Base-by-base conservation (phyloP, 306 rosid genomes). In the Arachis hypogaea region DNA sequence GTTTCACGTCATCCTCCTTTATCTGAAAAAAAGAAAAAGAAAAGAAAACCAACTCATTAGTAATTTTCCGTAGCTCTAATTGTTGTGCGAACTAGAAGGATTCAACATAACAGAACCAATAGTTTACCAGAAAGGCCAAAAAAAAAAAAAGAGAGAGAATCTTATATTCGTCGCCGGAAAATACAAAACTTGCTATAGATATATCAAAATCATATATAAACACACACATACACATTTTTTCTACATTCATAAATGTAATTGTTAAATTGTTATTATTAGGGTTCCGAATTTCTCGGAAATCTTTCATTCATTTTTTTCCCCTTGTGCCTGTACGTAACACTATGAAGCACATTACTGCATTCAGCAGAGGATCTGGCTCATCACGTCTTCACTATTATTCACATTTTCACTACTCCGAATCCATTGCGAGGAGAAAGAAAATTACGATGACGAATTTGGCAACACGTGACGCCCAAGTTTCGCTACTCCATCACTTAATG, bases 391-490 rank as follows among this genome's bases (percentile, higher is more conserved):
- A 10, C 55, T 47, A 60, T 43, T n/a, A 57, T 11, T 66, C 28
- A 14, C 14, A 28, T 36, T 66, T 38, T 63, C 78, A 7, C 64
- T 45, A 22, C 62, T 46, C 43, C 10, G 28, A 57, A 49, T 63
- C 49, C 66, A 6, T 54, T 9, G 11, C 66, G 62, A 54, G 52
- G 46, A 82, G 60, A 67, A 85, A 77, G 28, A 22, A 22, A 22
- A 22, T 63, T 68, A 78, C 47, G 72, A 77, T 74, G 55, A 71
- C 10, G 30, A 41, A 7, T 41, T 7, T 51, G 57, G 18, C 61
- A 78, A 75, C 92, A 73, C 88, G 85, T 80, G 45, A 63, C 66
- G 79, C 77, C 77, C 84, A 85, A 74, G 87, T 70, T 51, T 51
- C 22, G 57, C 57, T 76, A 79, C 72, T 51, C 72, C 66, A 33